Percentiles rank a stretch among this genome's conserved stretches.
Evolutionary conservation across 1,139 yeast genomes (phyloP).

Genomic region (Blastobotrys petasosporus): DNA sequence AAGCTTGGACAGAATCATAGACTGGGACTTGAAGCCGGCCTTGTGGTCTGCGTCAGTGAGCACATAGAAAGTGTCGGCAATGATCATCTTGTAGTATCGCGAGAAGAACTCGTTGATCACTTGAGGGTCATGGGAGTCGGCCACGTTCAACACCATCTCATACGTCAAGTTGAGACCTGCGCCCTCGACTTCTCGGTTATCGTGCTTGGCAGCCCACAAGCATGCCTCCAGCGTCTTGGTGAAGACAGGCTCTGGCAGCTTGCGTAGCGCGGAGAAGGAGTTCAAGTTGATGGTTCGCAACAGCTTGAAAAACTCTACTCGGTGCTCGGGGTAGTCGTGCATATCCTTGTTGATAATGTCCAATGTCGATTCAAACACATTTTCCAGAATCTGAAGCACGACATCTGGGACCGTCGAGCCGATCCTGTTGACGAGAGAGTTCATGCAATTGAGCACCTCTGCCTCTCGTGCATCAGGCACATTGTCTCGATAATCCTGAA

Average conservation of each 20-base stretch:
- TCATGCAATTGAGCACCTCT: constrained; percentile 91
- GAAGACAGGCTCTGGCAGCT: constrained; percentile 88
- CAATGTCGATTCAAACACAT: constrained; percentile 89
- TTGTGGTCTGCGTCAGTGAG: constrained; percentile 97
- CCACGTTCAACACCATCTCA: constrained; percentile 79
- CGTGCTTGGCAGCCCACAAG: constrained; percentile 97
- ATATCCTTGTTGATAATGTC: constrained; percentile 94
- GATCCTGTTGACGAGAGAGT: constrained; percentile 80
- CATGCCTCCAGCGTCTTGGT: constrained; percentile 89
- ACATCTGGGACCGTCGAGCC: constrained; percentile 89
- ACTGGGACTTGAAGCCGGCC: constrained; percentile 87
- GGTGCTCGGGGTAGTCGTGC: constrained; percentile 94
- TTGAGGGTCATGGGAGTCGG: constrained; percentile 59
- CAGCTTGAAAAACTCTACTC: constrained; percentile 90
- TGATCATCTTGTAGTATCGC: constrained; percentile 80
- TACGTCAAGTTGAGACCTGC: constrained; percentile 77
- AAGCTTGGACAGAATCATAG: constrained; percentile 76
- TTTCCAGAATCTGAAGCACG: constrained; percentile 78
- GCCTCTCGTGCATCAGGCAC: constrained; percentile 98
- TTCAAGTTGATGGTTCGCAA: constrained; percentile 80
- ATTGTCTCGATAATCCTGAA: constrained; percentile 81
- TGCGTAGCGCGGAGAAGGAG: constrained; percentile 78
- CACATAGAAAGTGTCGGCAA: constrained; percentile 88
- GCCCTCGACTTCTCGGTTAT: constrained; percentile 91
- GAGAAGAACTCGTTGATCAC: constrained; percentile 84